Evolutionary conservation across 441 rosid species (phyloP), one percentile per base, ranked within the genome.

Genomic region (Dalechampia spathulata): DNA sequence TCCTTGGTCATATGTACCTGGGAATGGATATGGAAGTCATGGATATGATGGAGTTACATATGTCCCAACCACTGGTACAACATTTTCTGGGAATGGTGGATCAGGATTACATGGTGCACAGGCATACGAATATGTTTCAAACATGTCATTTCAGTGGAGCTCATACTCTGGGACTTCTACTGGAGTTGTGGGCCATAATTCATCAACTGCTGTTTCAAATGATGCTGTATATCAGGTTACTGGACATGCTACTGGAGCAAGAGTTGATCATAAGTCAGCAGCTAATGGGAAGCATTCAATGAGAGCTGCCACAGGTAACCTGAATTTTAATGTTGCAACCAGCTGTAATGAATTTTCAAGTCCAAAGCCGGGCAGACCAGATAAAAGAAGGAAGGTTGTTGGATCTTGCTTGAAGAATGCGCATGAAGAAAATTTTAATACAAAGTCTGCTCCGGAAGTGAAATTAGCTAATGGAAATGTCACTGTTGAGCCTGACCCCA

Each of bases 91-190:
- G 52, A 83, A 79, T 51, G 84, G 84, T 26, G 74, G 66, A 58
- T 49, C 82, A 23, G 86, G 95, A 32, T 78, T 78, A 72, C 91
- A 84, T 73, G 59, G 82, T 49, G 81, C 83, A 48, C 95, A 85
- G 61, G 88, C 90, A 2, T 89, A 85, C 39, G 98, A 92, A 58
- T 78, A 88, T 72, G 75, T 63, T 62, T 69, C 94, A 1, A 89
- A 80, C 52, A 78, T 77, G 65, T 87, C 97, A 32, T 85, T 82
- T 71, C 92, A 86, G 48, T 89, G 94, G 92, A 76, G 69, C 65
- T 75, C 96, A 5, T 75, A 3, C 65, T 57, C 83, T 63, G 87
- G 83, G 62, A 72, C 81, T 63, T 69, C 93, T 52, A 57, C 85
- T 30, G 85, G 81, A 57, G 78, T 74, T 62, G 72, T 72, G 11